phyloP scores from a whole-genome alignment of 2,329 filamentous ascomycete species.

The Trichoderma aggressivum region DNA sequence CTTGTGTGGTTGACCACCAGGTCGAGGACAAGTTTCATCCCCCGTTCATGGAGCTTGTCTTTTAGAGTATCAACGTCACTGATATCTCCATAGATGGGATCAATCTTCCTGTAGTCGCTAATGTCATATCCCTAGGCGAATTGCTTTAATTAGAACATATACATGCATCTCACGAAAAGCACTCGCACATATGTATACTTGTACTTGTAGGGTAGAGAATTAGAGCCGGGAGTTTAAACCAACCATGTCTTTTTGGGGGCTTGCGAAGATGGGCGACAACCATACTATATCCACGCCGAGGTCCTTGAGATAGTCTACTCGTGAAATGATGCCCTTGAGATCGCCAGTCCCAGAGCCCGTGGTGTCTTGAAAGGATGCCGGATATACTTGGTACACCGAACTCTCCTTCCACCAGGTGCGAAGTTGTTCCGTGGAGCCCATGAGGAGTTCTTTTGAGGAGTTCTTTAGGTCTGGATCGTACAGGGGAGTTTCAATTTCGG shows the following conservation, averaged over 20 bases:
- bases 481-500: not conserved
- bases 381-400: conserved; percentile 60
- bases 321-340: conserved; percentile 54
- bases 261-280: conserved; percentile 47
- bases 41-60: conserved; percentile 55
- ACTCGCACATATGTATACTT: not conserved
- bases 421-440: conserved; percentile 27
- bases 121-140: conserved; percentile 60
- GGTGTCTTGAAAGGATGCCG: conserved; percentile 58
- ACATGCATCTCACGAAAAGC: not conserved
- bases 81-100: conserved; percentile 64
- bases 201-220: not conserved
- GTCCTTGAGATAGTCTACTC: conserved; percentile 52
- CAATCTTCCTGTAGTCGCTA: conserved; percentile 63
- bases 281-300: conserved; percentile 59
- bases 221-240: not conserved
- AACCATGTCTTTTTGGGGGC: conserved; percentile 63
- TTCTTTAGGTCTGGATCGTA: not conserved
- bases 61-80: conserved; percentile 64
- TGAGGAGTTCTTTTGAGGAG: conserved; percentile 15
- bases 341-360: conserved; percentile 55
- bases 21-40: conserved; percentile 69
- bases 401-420: conserved; percentile 58
- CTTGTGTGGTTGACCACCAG: conserved; percentile 71
- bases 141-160: not conserved